Evolutionary conservation across 306 rosid species (phyloP).

Genomic region (Styphnolobium japonicum): DNA sequence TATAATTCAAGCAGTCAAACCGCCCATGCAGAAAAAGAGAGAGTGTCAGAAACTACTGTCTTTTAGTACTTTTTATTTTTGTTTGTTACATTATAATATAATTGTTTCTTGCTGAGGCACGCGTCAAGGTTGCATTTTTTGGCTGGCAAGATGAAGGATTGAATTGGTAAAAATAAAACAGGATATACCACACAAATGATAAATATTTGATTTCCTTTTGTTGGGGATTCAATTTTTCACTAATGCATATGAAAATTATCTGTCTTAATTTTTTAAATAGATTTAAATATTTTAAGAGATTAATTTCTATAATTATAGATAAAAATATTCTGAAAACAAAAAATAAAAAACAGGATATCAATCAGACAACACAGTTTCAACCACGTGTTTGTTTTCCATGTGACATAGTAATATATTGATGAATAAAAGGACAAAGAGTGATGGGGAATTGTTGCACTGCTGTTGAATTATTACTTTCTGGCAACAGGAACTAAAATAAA

Average conservation of each 20-base stretch:
- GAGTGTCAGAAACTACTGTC: not conserved
- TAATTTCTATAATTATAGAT: too few relatives aligned
- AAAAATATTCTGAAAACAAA: too few relatives aligned
- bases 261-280: too few relatives aligned
- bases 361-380: not conserved
- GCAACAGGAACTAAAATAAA: too few relatives aligned
- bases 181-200: too few relatives aligned
- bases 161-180: not conserved
- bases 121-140: not conserved
- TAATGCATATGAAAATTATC: too few relatives aligned
- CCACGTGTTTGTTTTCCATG: not conserved
- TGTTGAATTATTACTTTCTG: not conserved
- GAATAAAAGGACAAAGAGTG: slow-evolving; percentile 1
- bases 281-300: too few relatives aligned
- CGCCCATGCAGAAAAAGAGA: not conserved
- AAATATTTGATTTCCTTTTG: too few relatives aligned
- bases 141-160: not conserved
- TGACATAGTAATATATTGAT: not conserved
- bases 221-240: too few relatives aligned
- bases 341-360: not conserved
- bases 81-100: not conserved
- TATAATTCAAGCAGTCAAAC: not conserved
- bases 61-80: not conserved
- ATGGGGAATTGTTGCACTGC: slow-evolving; percentile 6
- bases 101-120: not conserved